phyloP scores from a whole-genome alignment of 208 protist genomes.

The Leptomonas seymouri region DNA sequence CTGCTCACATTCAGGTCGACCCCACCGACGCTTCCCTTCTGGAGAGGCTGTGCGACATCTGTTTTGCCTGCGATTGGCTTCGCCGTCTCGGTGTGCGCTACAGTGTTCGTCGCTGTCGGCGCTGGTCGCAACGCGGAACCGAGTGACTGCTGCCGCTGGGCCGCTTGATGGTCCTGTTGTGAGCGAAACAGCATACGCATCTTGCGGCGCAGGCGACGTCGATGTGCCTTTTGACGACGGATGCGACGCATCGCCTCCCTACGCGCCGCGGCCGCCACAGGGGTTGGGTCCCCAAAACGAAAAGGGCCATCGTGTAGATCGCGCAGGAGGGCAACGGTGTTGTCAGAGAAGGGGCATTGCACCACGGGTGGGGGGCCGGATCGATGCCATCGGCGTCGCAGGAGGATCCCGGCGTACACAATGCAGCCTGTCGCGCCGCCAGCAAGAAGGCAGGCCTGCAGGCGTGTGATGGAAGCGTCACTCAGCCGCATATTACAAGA shows the following conservation, averaged over 20 bases:
- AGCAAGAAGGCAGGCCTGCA: constrained; percentile 1
- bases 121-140: background rate
- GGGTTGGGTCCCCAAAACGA: constrained; percentile 39
- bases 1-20: no score
- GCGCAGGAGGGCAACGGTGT: constrained; percentile 39
- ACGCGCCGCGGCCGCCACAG: constrained; percentile 22
- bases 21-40: background rate
- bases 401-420: constrained; percentile 15
- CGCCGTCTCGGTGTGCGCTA: background rate
- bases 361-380: constrained; percentile 10
- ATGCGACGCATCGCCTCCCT: constrained; percentile 30
- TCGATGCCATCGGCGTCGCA: constrained; percentile 16
- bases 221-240: constrained; percentile 23
- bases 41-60: background rate
- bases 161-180: background rate
- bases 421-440: constrained; percentile 18
- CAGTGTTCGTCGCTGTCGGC: background rate
- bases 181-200: constrained; percentile 17
- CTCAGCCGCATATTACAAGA: background rate
- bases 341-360: constrained; percentile 31
- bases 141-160: background rate
- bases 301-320: constrained; percentile 56
- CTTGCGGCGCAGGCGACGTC: constrained; percentile 22
- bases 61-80: background rate
- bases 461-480: constrained; percentile 1